phyloP scores from a whole-genome alignment of 768 basidiomycete species.

The Tremella mesenterica region DNA sequence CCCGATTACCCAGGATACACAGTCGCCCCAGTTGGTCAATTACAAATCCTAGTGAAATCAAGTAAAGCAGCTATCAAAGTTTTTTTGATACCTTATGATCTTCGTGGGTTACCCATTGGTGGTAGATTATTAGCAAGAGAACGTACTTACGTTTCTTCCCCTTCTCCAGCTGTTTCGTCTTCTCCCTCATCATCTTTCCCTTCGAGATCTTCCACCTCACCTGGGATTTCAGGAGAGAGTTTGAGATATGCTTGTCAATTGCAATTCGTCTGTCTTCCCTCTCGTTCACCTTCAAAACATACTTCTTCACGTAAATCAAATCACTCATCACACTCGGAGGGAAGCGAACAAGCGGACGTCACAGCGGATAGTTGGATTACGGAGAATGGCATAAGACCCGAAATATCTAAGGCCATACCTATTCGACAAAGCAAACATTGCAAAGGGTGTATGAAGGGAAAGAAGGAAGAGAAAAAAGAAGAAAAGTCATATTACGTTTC shows the following conservation, averaged over 20 bases:
- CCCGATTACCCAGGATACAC: slow-evolving; percentile 35
- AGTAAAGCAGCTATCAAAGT: slow-evolving; percentile 30
- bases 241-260: slow-evolving; percentile 38
- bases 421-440: too few species aligned
- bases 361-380: too few species aligned
- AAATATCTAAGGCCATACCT: too few species aligned
- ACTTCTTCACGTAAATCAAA: too few species aligned
- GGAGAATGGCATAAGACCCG: too few species aligned
- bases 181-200: background rate
- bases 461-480: background rate
- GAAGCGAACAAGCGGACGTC: too few species aligned
- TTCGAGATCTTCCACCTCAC: background rate
- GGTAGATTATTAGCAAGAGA: slow-evolving; percentile 36
- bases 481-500: slow-evolving; percentile 29
- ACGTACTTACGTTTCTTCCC: slow-evolving; percentile 18
- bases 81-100: slow-evolving; percentile 40
- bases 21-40: slow-evolving; percentile 33
- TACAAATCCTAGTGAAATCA: slow-evolving; percentile 38
- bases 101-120: slow-evolving; percentile 24
- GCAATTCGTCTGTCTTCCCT: slow-evolving; percentile 32
- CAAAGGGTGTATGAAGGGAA: too few species aligned
- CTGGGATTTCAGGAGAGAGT: slow-evolving; percentile 9
- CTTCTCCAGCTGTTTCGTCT: background rate
- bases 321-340: too few species aligned
- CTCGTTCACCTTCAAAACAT: background rate